Percentiles rank a stretch among this genome's conserved stretches.
These are phyloP conservation scores for Diaporthe vaccinii DNA, from an alignment of 2,329 filamentous ascomycete species.

Conservation along the genomic window DNA sequence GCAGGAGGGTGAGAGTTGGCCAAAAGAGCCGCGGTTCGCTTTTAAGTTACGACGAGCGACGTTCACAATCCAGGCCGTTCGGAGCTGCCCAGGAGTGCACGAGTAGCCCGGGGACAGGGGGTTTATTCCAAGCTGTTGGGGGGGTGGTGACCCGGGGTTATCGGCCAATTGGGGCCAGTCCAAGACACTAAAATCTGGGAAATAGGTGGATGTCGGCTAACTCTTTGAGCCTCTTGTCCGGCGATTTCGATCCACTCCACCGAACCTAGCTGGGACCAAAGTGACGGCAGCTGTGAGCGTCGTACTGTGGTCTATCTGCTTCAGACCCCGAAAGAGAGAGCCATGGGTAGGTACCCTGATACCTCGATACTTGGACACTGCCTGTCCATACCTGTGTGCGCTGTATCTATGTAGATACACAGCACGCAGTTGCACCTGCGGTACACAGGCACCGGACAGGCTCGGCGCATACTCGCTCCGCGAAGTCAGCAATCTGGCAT, in stretches of 20 bases:
- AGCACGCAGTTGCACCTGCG: not conserved
- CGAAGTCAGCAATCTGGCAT: constrained; percentile 18
- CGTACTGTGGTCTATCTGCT: not conserved
- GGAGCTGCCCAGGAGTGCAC: constrained; percentile 27
- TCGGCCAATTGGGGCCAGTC: constrained; percentile 13
- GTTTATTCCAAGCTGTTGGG: not conserved
- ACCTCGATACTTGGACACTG: not conserved
- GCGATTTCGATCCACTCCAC: constrained; percentile 26
- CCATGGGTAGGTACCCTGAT: not conserved
- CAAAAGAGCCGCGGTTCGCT: constrained; percentile 34
- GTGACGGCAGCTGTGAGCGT: constrained; percentile 14
- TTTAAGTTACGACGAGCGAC: constrained; percentile 31
- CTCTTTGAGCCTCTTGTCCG: constrained; percentile 30
- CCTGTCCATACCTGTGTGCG: not conserved
- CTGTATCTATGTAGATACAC: not conserved
- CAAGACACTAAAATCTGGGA: constrained; percentile 21
- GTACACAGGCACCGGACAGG: not conserved
- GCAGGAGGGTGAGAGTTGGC: constrained; percentile 14
- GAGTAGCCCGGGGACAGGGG: constrained; percentile 19
- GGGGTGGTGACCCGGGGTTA: not conserved
- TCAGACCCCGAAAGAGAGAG: not conserved
- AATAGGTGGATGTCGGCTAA: constrained; percentile 19
- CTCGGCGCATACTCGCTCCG: constrained; percentile 21
- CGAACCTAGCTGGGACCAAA: constrained; percentile 6
- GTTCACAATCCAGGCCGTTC: constrained; percentile 18